Percentiles rank a stretch among this genome's conserved stretches.
Conservation (phyloP, 2,329 filamentous ascomycete species). For the Trichoderma asperellum region DNA sequence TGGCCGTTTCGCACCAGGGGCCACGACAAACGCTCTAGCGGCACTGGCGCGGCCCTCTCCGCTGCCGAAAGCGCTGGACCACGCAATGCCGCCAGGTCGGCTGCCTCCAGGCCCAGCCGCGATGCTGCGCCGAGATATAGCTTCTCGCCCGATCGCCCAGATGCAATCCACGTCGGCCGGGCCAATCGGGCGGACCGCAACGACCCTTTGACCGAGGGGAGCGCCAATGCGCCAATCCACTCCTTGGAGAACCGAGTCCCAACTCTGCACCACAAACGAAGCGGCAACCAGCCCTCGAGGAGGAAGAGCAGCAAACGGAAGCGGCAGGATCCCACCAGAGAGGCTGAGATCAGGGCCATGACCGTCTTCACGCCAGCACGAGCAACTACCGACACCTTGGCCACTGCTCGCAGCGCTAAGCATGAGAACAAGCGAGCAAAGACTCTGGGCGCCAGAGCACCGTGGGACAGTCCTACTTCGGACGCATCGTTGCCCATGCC, state of each 20-base stretch:
- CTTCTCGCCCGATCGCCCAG: slow-evolving; percentile 64
- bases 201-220: slow-evolving; percentile 27
- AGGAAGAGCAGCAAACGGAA: slow-evolving; percentile 78
- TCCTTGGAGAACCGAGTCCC: slow-evolving; percentile 42
- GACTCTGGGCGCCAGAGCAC: slow-evolving; percentile 52
- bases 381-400: slow-evolving; percentile 61
- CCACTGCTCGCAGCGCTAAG: slow-evolving; percentile 59
- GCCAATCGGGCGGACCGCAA: slow-evolving; percentile 28
- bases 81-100: slow-evolving; percentile 41
- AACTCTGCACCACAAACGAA: slow-evolving; percentile 63
- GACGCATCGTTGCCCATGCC: slow-evolving; percentile 75
- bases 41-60: slow-evolving; percentile 45
- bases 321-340: slow-evolving; percentile 74
- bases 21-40: slow-evolving; percentile 63
- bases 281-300: slow-evolving; percentile 62
- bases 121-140: slow-evolving; percentile 52
- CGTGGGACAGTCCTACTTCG: slow-evolving; percentile 66
- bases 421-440: slow-evolving; percentile 69
- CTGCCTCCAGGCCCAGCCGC: slow-evolving; percentile 49
- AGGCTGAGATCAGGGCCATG: slow-evolving; percentile 89
- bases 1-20: slow-evolving; percentile 82
- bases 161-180: slow-evolving; percentile 52
- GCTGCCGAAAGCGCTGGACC: slow-evolving; percentile 53
- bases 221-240: slow-evolving; percentile 29
- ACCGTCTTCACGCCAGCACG: slow-evolving; percentile 69